Conservation (phyloP, 306 rosid species). For the Purshia tridentata region DNA sequence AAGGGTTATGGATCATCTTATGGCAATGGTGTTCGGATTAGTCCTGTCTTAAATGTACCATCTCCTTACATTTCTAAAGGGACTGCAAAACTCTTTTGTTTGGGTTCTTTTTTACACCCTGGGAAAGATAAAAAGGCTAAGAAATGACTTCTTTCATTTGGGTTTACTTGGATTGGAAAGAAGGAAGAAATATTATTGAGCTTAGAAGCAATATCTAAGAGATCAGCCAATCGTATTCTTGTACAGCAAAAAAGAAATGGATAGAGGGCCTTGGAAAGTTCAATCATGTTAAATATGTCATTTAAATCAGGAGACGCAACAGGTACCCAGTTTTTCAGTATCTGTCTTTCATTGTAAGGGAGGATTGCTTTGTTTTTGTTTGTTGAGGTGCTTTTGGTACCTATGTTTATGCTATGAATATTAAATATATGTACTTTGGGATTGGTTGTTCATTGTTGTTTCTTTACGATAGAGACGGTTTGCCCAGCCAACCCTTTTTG, state of each 20-base stretch:
- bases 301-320: conserved; percentile 32
- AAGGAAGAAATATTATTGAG: not conserved
- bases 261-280: conserved; percentile 11
- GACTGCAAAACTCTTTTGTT: conserved; percentile 60
- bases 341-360: too few relatives aligned
- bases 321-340: conserved; percentile 24
- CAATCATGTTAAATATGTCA: conserved; percentile 33
- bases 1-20: conserved; percentile 50
- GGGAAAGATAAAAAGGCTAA: conserved; percentile 60
- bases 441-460: too few relatives aligned
- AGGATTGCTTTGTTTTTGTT: too few relatives aligned
- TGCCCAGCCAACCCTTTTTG: too few relatives aligned
- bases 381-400: too few relatives aligned
- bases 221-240: conserved; percentile 12
- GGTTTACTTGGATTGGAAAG: not conserved
- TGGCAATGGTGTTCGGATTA: conserved; percentile 53
- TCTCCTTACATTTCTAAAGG: conserved; percentile 77
- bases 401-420: too few relatives aligned
- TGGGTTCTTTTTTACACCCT: conserved; percentile 62
- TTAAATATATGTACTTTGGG: too few relatives aligned
- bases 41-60: conserved; percentile 74
- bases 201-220: not conserved
- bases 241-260: not conserved
- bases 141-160: conserved; percentile 40
- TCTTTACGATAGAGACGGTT: too few relatives aligned